Evolutionary conservation across 148 eudicot genomes (phyloP).

Genomic region (Dianthus caryophyllus): DNA sequence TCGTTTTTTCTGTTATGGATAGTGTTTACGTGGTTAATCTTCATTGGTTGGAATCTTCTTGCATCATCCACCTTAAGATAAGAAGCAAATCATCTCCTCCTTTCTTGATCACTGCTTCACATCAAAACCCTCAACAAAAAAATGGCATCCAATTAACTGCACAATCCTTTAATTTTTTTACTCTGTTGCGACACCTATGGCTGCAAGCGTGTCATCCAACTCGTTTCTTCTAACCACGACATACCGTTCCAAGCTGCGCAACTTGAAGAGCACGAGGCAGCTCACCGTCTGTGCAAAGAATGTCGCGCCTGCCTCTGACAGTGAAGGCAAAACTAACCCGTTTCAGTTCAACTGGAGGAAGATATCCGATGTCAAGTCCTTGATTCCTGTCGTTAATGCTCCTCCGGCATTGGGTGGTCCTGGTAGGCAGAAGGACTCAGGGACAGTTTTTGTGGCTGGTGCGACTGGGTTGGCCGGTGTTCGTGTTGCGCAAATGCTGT

Average conservation of each 20-base stretch:
- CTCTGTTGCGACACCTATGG: conserved; percentile 57
- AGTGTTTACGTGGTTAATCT: conserved; percentile 42
- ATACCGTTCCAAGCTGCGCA: conserved; percentile 37
- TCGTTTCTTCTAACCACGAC: conserved; percentile 55
- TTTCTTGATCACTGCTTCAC: conserved; percentile 7
- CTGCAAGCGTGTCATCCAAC: conserved; percentile 53
- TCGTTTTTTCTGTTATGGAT: conserved; percentile 34
- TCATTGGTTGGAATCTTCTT: conserved; percentile 35
- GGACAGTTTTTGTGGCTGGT: conserved; percentile 90
- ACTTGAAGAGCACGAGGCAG: conserved; percentile 25
- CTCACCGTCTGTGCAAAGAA: conserved; percentile 44
- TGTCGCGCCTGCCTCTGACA: conserved; percentile 17
- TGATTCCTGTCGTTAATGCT: conserved; percentile 52
- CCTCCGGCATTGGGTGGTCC: conserved; percentile 35
- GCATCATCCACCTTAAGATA: conserved; percentile 24
- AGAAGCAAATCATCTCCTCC: conserved; percentile 19
- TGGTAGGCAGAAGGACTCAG: conserved; percentile 58
- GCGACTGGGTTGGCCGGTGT: conserved; percentile 74
- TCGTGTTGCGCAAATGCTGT: conserved; percentile 58
- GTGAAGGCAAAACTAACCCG: conserved; percentile 27
- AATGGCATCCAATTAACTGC: conserved; percentile 4
- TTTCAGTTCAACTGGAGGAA: conserved; percentile 56
- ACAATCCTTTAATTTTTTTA: not conserved
- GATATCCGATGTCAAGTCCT: conserved; percentile 48
- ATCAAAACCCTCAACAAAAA: conserved; percentile 1